Base-by-base conservation (phyloP, 768 basidiomycete species). In the Roridomyces roridus region DNA sequence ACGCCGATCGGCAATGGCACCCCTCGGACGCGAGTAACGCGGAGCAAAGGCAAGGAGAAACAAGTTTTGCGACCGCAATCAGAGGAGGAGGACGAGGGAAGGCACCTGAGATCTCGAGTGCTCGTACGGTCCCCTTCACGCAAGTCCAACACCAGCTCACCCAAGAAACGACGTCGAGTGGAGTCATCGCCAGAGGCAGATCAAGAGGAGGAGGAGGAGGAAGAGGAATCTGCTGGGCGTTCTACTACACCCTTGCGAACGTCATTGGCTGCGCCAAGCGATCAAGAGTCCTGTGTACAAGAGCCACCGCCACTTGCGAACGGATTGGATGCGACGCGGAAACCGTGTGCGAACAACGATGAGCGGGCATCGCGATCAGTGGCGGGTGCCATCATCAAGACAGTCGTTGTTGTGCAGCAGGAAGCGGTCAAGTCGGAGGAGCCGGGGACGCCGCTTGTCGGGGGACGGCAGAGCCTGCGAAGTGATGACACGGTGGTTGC, bases 401-500 rank as follows among this genome's bases (percentile, higher is more conserved):
- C 56, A n/a, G 31, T 34, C 31, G 64, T 67, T 37, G 55, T 60
- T 18, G 61, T 66, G 11, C 47, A 58, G 24, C 57, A 26, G 23
- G 68, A 71, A 20, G 76, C 74, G 45, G 72, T 79, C 39, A 82
- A 82, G 66, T 78, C 77, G n/a, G 85, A 86, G 66, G 84, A 84
- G 54, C 60, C 72, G 50, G 81, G 74, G 26, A 85, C 84, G 26
- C 82, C 84, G 1, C 64, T 76, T 66, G 18, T 80, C 41, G 84
- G 81, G 45, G 82, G 81, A 60, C 75, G 76, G 55, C 82, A 81
- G 64, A 86, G 85, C 59, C 74, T 78, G 54, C 81, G 82, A 26
- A 85, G 81, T 64, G 87, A 87, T 57, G 83, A 82, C 49, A 86
- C 82, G 9, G 74, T 85, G 37, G 75, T 76, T 42, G 59, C 66